Conservation (phyloP, 2,329 filamentous ascomycete genomes). For the Colletotrichum salicis region DNA sequence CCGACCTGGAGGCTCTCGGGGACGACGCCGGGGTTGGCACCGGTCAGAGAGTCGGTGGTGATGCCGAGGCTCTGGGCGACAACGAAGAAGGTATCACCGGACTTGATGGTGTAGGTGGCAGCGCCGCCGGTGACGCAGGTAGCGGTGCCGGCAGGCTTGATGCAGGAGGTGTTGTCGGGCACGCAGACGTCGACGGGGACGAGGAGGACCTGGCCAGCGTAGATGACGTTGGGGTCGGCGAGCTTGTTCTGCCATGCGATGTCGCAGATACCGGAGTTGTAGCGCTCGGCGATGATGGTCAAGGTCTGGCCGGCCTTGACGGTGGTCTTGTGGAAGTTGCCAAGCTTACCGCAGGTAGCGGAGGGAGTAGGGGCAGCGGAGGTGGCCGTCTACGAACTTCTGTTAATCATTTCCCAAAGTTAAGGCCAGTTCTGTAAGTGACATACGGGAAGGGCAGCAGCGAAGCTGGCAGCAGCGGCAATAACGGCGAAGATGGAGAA, state of each 20-base stretch:
- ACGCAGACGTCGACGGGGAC: constrained; percentile 17
- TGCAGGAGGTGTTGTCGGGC: constrained; percentile 21
- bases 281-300: constrained; percentile 8
- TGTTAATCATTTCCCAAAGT: not conserved
- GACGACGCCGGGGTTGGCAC: constrained; percentile 12
- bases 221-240: constrained; percentile 17
- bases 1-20: not conserved
- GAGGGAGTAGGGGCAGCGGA: not conserved
- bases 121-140: constrained; percentile 17
- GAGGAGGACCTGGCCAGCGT: not conserved
- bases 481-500: constrained; percentile 18
- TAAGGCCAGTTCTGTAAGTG: fast-evolving
- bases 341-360: constrained; percentile 1
- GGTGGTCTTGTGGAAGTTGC: constrained; percentile 18
- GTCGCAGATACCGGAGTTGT: constrained; percentile 25
- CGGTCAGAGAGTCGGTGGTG: constrained; percentile 11
- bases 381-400: not conserved
- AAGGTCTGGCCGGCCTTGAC: constrained; percentile 15
- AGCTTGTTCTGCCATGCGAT: constrained; percentile 18
- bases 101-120: constrained; percentile 71
- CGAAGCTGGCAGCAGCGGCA: constrained; percentile 11
- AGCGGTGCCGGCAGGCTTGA: not conserved
- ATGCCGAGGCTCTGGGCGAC: constrained; percentile 81
- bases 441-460: constrained; percentile 12
- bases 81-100: constrained; percentile 80